Evolutionary conservation across 2,329 filamentous ascomycete genomes (phyloP).

Genomic region (Colletotrichum sidae): DNA sequence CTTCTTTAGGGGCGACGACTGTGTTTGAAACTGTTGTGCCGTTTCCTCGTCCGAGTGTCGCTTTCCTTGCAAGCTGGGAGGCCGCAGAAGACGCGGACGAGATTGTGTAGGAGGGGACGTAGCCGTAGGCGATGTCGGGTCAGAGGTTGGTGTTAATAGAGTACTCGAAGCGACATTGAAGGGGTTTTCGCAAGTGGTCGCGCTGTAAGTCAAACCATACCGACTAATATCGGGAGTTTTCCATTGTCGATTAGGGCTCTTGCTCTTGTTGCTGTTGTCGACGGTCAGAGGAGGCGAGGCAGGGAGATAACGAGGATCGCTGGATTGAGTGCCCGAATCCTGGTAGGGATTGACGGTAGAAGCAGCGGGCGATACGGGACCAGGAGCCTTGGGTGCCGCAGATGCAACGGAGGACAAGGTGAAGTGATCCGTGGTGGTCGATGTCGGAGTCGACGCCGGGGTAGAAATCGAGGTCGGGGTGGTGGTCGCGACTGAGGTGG

Average conservation of each 20-base stretch:
- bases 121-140: constrained; percentile 24
- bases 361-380: constrained; percentile 18
- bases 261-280: constrained; percentile 1
- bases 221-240: constrained; percentile 41
- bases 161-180: constrained; percentile 32
- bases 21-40: not conserved
- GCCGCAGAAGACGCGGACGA: constrained; percentile 17
- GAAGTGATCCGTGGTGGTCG: constrained; percentile 17
- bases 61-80: constrained; percentile 42
- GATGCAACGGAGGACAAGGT: constrained; percentile 13
- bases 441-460: not conserved
- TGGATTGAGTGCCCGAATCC: constrained; percentile 36
- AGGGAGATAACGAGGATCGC: constrained; percentile 28
- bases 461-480: not conserved
- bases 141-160: constrained; percentile 21
- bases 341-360: constrained; percentile 22
- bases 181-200: constrained; percentile 39
- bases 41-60: constrained; percentile 43
- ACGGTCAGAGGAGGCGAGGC: constrained; percentile 28
- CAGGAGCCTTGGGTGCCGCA: constrained; percentile 17
- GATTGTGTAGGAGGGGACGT: constrained; percentile 23
- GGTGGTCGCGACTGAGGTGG: constrained; percentile 11
- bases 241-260: constrained; percentile 26
- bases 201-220: constrained; percentile 45
- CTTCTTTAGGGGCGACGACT: constrained; percentile 57